Percentiles rank a stretch among this genome's conserved stretches.
phyloP scores from a whole-genome alignment of 2,329 filamentous ascomycete genomes.

The Sporothrix pallida region DNA sequence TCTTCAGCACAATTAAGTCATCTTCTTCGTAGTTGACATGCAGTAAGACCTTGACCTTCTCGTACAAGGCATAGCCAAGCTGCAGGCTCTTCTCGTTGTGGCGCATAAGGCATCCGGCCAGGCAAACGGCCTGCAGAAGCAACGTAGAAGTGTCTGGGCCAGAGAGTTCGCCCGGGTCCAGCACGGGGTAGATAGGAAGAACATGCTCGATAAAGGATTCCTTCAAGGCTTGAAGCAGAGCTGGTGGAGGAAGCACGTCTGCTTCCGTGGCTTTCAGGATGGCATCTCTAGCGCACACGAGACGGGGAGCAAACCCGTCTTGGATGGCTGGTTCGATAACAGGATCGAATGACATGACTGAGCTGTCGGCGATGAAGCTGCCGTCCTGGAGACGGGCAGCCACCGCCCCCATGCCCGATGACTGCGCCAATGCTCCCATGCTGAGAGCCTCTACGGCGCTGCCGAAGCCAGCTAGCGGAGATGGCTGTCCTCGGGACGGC shows the following conservation, averaged over 20 bases:
- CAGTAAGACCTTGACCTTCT: conserved; percentile 11
- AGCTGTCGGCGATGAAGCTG: conserved; percentile 9
- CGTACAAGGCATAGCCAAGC: conserved; percentile 7
- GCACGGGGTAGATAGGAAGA: conserved; percentile 3
- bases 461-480: conserved; percentile 1
- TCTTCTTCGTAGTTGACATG: conserved; percentile 7
- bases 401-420: background rate
- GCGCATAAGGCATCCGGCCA: conserved; percentile 6
- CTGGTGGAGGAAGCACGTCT: conserved; percentile 5
- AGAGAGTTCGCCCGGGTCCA: conserved; percentile 8
- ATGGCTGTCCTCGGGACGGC: conserved; percentile 5
- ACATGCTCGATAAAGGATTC: conserved; percentile 6
- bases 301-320: conserved; percentile 1
- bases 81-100: conserved; percentile 5
- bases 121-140: conserved; percentile 6
- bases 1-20: background rate
- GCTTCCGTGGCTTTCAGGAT: conserved; percentile 10
- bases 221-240: conserved; percentile 10
- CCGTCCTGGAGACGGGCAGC: background rate
- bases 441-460: background rate
- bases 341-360: conserved; percentile 2
- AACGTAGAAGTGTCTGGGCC: conserved; percentile 4
- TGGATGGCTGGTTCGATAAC: conserved; percentile 3
- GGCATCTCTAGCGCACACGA: conserved; percentile 6
- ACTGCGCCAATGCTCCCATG: conserved; percentile 1